Base-by-base conservation (phyloP, 2,329 filamentous ascomycete genomes). In the Mycosphaerella sp. region DNA sequence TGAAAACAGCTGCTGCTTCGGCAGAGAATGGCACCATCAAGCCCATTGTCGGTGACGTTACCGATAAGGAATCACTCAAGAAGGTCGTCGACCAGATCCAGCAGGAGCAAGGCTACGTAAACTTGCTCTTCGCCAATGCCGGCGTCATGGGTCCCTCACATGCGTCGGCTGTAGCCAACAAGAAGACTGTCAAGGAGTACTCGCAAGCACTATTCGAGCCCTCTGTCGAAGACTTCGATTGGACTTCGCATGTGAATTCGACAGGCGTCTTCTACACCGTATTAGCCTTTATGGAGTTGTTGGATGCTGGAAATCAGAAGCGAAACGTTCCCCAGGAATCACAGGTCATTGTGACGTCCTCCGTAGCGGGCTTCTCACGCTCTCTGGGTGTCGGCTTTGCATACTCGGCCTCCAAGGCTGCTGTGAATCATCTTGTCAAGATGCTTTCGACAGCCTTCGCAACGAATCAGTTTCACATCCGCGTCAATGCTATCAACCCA, bases 401-500 rank as follows among this genome's bases (percentile, higher is more conserved):
- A 1, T 79, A 78, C 59, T 73, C 67, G 14, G 59, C 70, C 3
- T 73, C 72, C 46, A 80, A 80, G 61, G 73, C 76, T 0, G 76
- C 70, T 0, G 68, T 71, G 3, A 77, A 71, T 1, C 74, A 78
- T 58, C 58, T 80, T 51, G 72, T 76, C 17, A 80, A 80, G 64
- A 70, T 73, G 64, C 66, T 80, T 17, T 66, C 75, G 0, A 79
- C 76, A 1, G 58, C 58, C 4, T 70, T 67, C 57, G 74, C 58
- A 21, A 69, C 59, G 48, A 69, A 72, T 11, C 71, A 51, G 3
- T 70, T 63, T 42, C 64, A 69, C 21, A 79, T 80, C 39, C 70
- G 78, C 1, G 71, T 72, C 6, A 80, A 80, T 63, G 70, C 74
- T 1, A 70, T 80, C 44, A 72, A 76, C 7, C 77, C 78, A 29